These are phyloP conservation scores for Yamadazyma membranifaciens DNA, from an alignment of 1,139 yeast species.

Conservation along the genomic window DNA sequence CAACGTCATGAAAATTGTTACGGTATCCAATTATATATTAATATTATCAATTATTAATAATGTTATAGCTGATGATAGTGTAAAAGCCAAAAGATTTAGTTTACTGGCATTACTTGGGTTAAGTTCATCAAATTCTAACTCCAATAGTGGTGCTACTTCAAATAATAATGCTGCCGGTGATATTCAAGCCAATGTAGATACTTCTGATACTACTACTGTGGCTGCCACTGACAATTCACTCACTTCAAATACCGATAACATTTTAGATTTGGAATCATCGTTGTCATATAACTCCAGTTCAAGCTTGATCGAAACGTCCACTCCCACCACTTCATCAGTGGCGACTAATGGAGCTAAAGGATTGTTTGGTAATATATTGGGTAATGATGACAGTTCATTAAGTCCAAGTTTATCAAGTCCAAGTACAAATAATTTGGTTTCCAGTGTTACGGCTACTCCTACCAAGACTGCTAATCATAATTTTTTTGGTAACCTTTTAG, in stretches of 20 bases:
- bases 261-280: conserved; percentile 1
- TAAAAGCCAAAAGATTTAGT: conserved; percentile 15
- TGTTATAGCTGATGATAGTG: conserved; percentile 13
- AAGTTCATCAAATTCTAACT: conserved; percentile 3
- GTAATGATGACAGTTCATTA: not conserved
- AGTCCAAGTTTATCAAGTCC: conserved; percentile 6
- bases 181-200: conserved; percentile 8
- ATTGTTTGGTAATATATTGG: conserved; percentile 1
- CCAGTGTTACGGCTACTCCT: conserved; percentile 3
- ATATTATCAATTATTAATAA: conserved; percentile 14
- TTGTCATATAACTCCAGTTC: conserved; percentile 10
- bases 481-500: conserved; percentile 4
- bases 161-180: conserved; percentile 9
- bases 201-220: not conserved
- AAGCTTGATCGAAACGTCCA: conserved; percentile 9
- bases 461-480: conserved; percentile 1
- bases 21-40: conserved; percentile 15
- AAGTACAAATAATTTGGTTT: not conserved
- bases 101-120: conserved; percentile 11
- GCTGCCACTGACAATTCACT: conserved; percentile 4
- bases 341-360: conserved; percentile 8
- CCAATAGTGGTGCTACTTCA: conserved; percentile 1
- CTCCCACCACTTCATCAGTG: not conserved
- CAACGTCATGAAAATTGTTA: conserved; percentile 17
- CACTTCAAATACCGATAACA: conserved; percentile 2